Evolutionary conservation across 495 filamentous ascomycete species (phyloP).

Genomic region (Physcia stellaris): DNA sequence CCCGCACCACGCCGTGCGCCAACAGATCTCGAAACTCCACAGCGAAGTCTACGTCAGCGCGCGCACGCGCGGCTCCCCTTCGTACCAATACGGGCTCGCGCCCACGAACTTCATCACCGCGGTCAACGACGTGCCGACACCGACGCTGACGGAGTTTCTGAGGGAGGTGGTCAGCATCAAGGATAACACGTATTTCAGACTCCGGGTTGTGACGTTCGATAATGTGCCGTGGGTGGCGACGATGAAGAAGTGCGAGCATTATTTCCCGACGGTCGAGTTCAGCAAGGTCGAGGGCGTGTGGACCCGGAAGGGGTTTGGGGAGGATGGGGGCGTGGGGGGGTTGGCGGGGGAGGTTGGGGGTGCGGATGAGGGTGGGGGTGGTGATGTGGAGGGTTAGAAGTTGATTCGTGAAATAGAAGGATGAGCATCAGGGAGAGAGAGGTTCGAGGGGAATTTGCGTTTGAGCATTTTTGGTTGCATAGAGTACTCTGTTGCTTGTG

Average conservation of each 20-base stretch:
- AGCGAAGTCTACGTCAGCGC: conserved; percentile 94
- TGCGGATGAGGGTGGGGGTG: conserved; percentile 9
- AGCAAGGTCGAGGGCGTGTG: conserved; percentile 48
- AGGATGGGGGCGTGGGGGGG: conserved; percentile 12
- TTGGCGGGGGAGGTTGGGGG: conserved; percentile 12
- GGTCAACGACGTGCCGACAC: conserved; percentile 77
- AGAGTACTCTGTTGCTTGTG: too few relatives aligned
- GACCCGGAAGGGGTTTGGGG: conserved; percentile 24
- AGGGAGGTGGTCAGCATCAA: conserved; percentile 69
- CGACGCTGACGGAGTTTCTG: conserved; percentile 67
- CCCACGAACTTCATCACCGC: conserved; percentile 96
- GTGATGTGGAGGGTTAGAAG: conserved; percentile 6
- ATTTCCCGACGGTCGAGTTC: conserved; percentile 86
- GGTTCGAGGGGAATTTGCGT: too few relatives aligned
- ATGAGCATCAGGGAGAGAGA: too few relatives aligned
- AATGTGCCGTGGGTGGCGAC: conserved; percentile 95
- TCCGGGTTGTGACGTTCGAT: conserved; percentile 91
- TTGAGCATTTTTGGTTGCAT: too few relatives aligned
- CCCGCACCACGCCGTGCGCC: conserved; percentile 89
- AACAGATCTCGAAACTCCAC: conserved; percentile 94
- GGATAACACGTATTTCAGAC: conserved; percentile 93
- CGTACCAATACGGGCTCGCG: conserved; percentile 84
- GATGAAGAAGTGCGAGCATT: conserved; percentile 99
- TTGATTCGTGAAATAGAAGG: background rate
- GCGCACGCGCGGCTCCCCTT: conserved; percentile 65